phyloP scores from a whole-genome alignment of 306 rosid species.

The Senna siamea region DNA sequence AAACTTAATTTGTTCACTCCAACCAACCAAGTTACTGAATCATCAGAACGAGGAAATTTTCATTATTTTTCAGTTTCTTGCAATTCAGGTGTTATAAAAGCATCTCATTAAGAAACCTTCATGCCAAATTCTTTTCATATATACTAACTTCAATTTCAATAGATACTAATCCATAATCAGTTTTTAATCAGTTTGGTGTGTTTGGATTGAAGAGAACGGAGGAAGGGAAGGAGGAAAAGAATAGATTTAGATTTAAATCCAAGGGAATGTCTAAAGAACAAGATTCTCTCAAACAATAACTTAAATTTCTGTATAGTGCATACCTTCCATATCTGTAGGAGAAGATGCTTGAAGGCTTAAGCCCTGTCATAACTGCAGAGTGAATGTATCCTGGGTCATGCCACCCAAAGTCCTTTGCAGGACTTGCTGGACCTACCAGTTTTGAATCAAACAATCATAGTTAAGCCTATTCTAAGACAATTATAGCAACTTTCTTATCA shows the following conservation, averaged over 20 bases:
- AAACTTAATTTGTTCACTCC: constrained; percentile 68
- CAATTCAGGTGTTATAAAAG: neutral
- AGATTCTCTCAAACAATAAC: constrained; percentile 11
- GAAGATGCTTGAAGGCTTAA: constrained; percentile 63
- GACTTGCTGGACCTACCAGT: constrained; percentile 63
- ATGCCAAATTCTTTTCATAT: too few relatives aligned
- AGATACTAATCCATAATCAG: too few relatives aligned
- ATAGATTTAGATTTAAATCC: too few relatives aligned
- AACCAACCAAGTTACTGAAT: constrained; percentile 67
- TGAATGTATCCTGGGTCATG: constrained; percentile 96
- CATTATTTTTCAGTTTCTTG: neutral
- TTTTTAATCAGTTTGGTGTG: too few relatives aligned
- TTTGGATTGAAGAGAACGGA: too few relatives aligned
- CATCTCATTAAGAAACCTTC: neutral
- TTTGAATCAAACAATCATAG: neutral
- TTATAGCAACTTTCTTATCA: neutral
- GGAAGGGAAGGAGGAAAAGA: too few relatives aligned
- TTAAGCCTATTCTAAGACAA: neutral
- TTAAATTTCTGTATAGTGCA: neutral
- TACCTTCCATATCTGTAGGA: constrained; percentile 90
- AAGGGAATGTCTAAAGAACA: neutral
- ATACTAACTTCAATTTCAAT: too few relatives aligned
- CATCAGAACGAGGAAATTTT: constrained; percentile 11
- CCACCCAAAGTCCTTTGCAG: constrained; percentile 96
- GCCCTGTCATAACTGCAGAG: constrained; percentile 81